phyloP scores from a whole-genome alignment of 176 grass and related monocot species.

The Tuctoria greenei region DNA sequence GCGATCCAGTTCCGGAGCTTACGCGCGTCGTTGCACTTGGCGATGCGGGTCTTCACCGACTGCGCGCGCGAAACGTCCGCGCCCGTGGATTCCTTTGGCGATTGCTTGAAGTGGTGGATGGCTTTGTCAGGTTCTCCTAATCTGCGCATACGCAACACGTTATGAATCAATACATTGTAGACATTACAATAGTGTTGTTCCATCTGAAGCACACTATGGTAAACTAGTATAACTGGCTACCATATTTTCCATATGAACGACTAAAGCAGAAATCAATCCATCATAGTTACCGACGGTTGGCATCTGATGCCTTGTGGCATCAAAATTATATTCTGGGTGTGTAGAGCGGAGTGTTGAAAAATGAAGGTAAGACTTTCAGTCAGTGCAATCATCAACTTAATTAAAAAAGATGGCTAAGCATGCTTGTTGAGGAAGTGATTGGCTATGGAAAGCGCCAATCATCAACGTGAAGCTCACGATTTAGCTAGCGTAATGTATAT shows the following conservation, averaged over 20 bases:
- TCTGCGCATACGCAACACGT: slow-evolving; percentile 30
- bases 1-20: slow-evolving; percentile 74
- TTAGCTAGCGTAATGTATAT: slow-evolving; percentile 24
- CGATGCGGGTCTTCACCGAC: slow-evolving; percentile 57
- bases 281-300: not conserved
- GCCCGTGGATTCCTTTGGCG: slow-evolving; percentile 53
- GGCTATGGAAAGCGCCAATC: slow-evolving; percentile 25
- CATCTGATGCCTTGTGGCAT: slow-evolving; percentile 2
- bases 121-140: slow-evolving; percentile 89
- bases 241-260: not conserved
- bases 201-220: not conserved
- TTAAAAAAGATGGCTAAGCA: slow-evolving; percentile 30
- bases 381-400: slow-evolving; percentile 24
- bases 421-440: slow-evolving; percentile 49
- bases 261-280: not conserved
- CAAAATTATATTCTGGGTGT: not conserved
- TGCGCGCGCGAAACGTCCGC: slow-evolving; percentile 50
- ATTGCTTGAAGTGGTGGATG: slow-evolving; percentile 67
- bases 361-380: slow-evolving; percentile 2
- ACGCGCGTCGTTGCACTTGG: slow-evolving; percentile 67
- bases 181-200: not conserved
- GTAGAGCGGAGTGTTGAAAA: slow-evolving; percentile 11
- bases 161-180: too few relatives aligned
- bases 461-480: slow-evolving; percentile 14
- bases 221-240: not conserved